phyloP scores from a whole-genome alignment of 495 filamentous ascomycete genomes.

The Neurospora tetraspora region DNA sequence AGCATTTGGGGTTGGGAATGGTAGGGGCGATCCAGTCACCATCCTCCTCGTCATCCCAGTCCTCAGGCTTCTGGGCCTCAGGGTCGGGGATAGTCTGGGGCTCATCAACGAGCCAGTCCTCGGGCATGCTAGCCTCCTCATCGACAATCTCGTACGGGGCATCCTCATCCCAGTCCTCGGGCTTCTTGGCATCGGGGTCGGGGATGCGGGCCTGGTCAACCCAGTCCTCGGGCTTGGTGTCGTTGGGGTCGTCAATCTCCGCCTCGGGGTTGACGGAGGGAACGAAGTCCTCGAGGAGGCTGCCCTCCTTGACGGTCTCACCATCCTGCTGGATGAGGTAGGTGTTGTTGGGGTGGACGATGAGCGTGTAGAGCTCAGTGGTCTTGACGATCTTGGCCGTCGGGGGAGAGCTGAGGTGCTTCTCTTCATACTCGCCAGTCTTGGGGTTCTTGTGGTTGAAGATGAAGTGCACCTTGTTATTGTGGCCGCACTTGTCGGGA shows the following conservation, averaged over 20 bases:
- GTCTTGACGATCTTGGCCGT: conserved; percentile 81
- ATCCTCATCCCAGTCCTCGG: conserved; percentile 98
- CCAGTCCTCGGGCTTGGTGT: conserved; percentile 93
- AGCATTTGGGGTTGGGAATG: conserved; percentile 91
- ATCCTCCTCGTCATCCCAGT: conserved; percentile 99
- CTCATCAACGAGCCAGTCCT: conserved; percentile 94
- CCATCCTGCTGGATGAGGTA: conserved; percentile 87
- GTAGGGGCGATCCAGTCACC: conserved; percentile 96
- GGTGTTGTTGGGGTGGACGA: conserved; percentile 91
- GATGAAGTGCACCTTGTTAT: conserved; percentile 99
- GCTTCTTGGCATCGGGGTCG: conserved; percentile 91
- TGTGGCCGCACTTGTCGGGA: conserved; percentile 97
- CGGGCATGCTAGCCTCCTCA: conserved; percentile 82
- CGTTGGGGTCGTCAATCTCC: conserved; percentile 95
- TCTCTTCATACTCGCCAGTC: conserved; percentile 99
- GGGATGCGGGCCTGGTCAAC: conserved; percentile 84
- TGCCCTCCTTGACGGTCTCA: conserved; percentile 73
- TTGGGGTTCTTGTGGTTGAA: conserved; percentile 99
- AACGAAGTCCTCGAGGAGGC: conserved; percentile 86
- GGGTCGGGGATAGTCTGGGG: conserved; percentile 80
- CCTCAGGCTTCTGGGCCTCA: conserved; percentile 96
- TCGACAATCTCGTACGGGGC: conserved; percentile 93
- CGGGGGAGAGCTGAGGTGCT: conserved; percentile 83
- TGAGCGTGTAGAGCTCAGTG: conserved; percentile 88
- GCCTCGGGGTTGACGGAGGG: conserved; percentile 88